phyloP scores from a whole-genome alignment of 2,329 filamentous ascomycete genomes.

The Claviceps paspali region DNA sequence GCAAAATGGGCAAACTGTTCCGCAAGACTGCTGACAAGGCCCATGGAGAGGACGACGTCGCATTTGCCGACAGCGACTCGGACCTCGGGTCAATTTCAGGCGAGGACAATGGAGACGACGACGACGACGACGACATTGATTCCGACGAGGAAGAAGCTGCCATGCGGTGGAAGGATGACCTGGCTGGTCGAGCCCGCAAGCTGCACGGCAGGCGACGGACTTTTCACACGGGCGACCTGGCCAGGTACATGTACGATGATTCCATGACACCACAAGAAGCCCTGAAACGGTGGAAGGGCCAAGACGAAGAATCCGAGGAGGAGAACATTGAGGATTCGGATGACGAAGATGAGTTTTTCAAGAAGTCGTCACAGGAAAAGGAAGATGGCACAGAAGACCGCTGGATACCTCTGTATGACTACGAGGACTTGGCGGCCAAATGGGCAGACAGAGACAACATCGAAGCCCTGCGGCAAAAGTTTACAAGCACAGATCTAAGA shows the following conservation, averaged over 20 bases:
- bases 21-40: slow-evolving; percentile 34
- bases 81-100: slow-evolving; percentile 78
- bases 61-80: slow-evolving; percentile 92
- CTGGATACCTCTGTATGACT: slow-evolving; percentile 63
- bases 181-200: slow-evolving; percentile 57
- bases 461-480: slow-evolving; percentile 57
- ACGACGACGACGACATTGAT: slow-evolving; percentile 23
- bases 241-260: slow-evolving; percentile 77
- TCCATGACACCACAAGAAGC: slow-evolving; percentile 61
- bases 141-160: slow-evolving; percentile 42
- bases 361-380: slow-evolving; percentile 45
- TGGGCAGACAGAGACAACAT: slow-evolving; percentile 73
- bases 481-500: slow-evolving; percentile 51
- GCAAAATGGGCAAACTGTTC: slow-evolving; percentile 47
- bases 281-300: slow-evolving; percentile 64
- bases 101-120: slow-evolving; percentile 27
- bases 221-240: slow-evolving; percentile 69
- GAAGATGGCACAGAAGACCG: slow-evolving; percentile 69
- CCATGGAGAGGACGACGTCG: slow-evolving; percentile 53
- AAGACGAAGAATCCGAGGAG: slow-evolving; percentile 37
- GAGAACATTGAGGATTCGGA: slow-evolving; percentile 38
- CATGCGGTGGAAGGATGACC: slow-evolving; percentile 76
- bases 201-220: slow-evolving; percentile 55
- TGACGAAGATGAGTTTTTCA: slow-evolving; percentile 50
- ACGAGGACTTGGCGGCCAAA: slow-evolving; percentile 65